phyloP scores from a whole-genome alignment of 2,329 filamentous ascomycete species.

The Monilinia laxa region DNA sequence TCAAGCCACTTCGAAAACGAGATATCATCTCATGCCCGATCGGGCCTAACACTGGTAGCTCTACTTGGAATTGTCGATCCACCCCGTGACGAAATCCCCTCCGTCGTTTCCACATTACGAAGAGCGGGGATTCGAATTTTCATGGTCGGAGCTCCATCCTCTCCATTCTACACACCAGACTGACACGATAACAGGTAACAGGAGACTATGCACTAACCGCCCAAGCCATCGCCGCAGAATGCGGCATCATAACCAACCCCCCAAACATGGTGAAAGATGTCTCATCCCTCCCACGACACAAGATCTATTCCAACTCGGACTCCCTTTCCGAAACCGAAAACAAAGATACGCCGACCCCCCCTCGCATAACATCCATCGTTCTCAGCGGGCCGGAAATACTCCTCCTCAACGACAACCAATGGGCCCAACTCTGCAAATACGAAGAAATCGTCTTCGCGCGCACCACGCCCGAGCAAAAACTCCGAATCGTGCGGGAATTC shows the following conservation, averaged over 20 bases:
- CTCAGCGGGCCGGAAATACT: constrained; percentile 64
- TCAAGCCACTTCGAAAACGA: constrained; percentile 52
- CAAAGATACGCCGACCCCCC: background rate
- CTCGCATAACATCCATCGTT: constrained; percentile 49
- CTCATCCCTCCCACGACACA: constrained; percentile 12
- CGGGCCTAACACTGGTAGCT: constrained; percentile 51
- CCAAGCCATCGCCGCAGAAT: constrained; percentile 66
- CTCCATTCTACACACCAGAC: background rate
- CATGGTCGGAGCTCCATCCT: constrained; percentile 52
- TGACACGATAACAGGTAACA: constrained; percentile 45
- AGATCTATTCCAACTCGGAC: constrained; percentile 1
- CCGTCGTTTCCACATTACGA: constrained; percentile 58
- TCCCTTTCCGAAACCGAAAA: background rate
- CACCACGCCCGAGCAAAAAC: constrained; percentile 74
- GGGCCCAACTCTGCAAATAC: constrained; percentile 62
- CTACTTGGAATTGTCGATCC: constrained; percentile 58
- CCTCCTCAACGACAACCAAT: constrained; percentile 62
- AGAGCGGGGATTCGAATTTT: constrained; percentile 69
- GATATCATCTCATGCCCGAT: constrained; percentile 50
- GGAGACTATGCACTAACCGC: constrained; percentile 74
- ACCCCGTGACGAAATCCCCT: constrained; percentile 55
- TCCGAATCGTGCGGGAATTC: constrained; percentile 64
- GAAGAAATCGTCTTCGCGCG: constrained; percentile 72
- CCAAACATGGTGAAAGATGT: constrained; percentile 27
- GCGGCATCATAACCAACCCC: constrained; percentile 60